A percentile compares a stretch with the other conserved stretches of the same genome.
Evolutionary conservation across 169 alveolate species (phyloP).

Genomic region (Cryptosporidium bovis): DNA sequence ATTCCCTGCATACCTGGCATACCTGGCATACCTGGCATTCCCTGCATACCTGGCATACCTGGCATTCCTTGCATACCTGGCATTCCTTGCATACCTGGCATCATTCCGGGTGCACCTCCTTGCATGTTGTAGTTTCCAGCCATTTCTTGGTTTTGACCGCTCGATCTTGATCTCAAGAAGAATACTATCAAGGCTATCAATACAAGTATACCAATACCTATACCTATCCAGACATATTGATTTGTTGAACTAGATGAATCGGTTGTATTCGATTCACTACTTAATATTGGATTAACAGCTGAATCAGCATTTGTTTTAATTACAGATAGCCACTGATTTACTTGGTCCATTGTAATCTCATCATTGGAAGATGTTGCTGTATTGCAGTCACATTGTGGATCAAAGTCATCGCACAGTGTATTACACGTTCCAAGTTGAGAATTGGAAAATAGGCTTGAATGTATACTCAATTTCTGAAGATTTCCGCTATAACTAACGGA

Average conservation of each 20-base stretch:
- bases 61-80: constrained; percentile 61
- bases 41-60: constrained; percentile 49
- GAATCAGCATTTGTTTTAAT: constrained; percentile 41
- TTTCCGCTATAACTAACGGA: constrained; percentile 41
- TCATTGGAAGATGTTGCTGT: constrained; percentile 14
- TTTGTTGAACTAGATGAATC: constrained; percentile 14
- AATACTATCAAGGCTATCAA: constrained; percentile 24
- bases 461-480: constrained; percentile 9
- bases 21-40: constrained; percentile 66
- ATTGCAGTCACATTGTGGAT: constrained; percentile 55
- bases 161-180: constrained; percentile 49
- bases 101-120: constrained; percentile 69
- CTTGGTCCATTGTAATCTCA: constrained; percentile 59
- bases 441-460: constrained; percentile 30
- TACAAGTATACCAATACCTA: constrained; percentile 44
- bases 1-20: constrained; percentile 31
- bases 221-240: constrained; percentile 60
- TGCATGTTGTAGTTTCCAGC: constrained; percentile 40
- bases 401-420: constrained; percentile 72
- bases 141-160: constrained; percentile 4
- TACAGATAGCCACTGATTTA: constrained; percentile 26
- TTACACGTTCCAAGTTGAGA: constrained; percentile 38
- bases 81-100: constrained; percentile 59
- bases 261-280: background rate
- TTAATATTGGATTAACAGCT: constrained; percentile 53